These are phyloP conservation scores for Allium sativum DNA, from an alignment of 106 monocot species.

Conservation along the genomic window DNA sequence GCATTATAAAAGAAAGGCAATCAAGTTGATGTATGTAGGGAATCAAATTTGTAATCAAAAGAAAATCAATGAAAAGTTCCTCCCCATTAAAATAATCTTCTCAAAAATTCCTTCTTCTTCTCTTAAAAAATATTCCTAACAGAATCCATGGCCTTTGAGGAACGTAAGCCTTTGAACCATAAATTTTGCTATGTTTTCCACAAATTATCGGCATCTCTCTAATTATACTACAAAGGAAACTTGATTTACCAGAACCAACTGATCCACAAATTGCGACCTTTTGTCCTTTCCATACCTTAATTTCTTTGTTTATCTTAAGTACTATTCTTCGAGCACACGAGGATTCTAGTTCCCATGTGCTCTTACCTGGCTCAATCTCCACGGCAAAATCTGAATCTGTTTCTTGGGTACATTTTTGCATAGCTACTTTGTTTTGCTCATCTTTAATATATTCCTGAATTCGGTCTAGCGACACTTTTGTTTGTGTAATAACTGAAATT, in stretches of 20 bases:
- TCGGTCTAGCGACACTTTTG: slow-evolving; percentile 72
- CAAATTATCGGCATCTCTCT: slow-evolving; percentile 52
- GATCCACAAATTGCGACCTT: slow-evolving; percentile 72
- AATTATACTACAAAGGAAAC: slow-evolving; percentile 52
- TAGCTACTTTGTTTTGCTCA: slow-evolving; percentile 13
- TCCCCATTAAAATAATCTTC: no score
- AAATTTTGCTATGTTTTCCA: slow-evolving; percentile 28
- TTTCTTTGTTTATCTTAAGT: slow-evolving; percentile 32
- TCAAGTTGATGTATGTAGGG: no score
- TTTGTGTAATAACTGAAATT: slow-evolving; percentile 55
- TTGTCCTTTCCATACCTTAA: slow-evolving; percentile 43
- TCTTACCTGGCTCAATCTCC: slow-evolving; percentile 62
- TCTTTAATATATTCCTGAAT: slow-evolving; percentile 48
- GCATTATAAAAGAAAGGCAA: no score
- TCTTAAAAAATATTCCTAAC: no score
- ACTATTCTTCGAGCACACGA: slow-evolving; percentile 18
- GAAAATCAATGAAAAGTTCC: no score
- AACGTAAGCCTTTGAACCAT: slow-evolving; percentile 62
- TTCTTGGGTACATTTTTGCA: neutral
- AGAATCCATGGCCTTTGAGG: slow-evolving; percentile 79
- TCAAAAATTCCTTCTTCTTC: no score
- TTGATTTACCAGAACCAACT: slow-evolving; percentile 78
- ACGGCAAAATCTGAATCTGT: slow-evolving; percentile 21
- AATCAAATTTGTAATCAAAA: no score
- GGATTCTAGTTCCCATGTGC: slow-evolving; percentile 33